phyloP scores from a whole-genome alignment of 495 filamentous ascomycete species.

The Annulohypoxylon stygium region DNA sequence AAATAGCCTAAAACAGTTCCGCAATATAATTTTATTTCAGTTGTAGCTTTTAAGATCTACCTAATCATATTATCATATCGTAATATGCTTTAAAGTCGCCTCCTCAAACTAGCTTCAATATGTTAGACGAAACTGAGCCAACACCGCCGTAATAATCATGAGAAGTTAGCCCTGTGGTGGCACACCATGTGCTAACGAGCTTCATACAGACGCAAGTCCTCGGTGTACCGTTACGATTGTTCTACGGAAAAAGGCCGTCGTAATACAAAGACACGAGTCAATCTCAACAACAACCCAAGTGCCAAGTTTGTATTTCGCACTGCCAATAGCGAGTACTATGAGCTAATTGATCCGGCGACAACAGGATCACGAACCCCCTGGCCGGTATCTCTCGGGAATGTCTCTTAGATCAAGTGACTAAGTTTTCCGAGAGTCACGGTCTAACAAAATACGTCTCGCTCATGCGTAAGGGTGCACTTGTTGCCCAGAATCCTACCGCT shows the following conservation, averaged over 20 bases:
- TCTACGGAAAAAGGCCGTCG: slow-evolving; percentile 42
- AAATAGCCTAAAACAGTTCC: too few relatives aligned
- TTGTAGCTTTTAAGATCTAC: not conserved
- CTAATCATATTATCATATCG: not conserved
- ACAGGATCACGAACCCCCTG: slow-evolving; percentile 71
- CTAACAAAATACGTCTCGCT: slow-evolving; percentile 61
- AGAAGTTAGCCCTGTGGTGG: not conserved
- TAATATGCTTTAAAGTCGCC: not conserved
- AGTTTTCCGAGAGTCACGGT: slow-evolving; percentile 62
- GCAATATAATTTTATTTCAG: too few relatives aligned
- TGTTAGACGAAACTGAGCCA: slow-evolving; percentile 19
- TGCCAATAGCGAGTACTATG: not conserved
- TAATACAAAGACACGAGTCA: slow-evolving; percentile 55
- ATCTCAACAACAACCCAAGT: slow-evolving; percentile 65
- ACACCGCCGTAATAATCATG: slow-evolving; percentile 7
- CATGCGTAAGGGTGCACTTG: slow-evolving; percentile 71
- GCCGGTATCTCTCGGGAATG: slow-evolving; percentile 64
- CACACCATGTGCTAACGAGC: not conserved
- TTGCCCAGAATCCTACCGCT: slow-evolving; percentile 70
- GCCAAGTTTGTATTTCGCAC: slow-evolving; percentile 57
- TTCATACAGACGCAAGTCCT: slow-evolving; percentile 25
- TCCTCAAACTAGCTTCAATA: not conserved
- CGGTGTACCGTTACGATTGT: slow-evolving; percentile 29
- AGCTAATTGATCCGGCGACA: slow-evolving; percentile 4
- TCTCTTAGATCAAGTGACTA: slow-evolving; percentile 68